Conservation (phyloP, 768 basidiomycete species). For the Naganishia kalamii region DNA sequence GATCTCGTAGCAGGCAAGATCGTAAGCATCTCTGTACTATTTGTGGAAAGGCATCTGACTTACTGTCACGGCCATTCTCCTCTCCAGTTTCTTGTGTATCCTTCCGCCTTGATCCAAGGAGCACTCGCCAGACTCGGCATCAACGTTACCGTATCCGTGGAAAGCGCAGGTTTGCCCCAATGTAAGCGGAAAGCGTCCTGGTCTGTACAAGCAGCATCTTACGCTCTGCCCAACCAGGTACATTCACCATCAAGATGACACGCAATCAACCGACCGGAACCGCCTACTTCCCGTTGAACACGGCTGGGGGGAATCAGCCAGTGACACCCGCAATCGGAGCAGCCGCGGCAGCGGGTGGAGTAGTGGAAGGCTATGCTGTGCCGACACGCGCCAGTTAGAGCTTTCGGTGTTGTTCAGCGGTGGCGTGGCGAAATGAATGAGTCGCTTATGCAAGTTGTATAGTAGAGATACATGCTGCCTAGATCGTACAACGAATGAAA, state of each 20-base stretch:
- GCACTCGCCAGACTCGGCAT: conserved; percentile 72
- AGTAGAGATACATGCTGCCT: neutral
- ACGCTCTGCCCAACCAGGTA: conserved; percentile 7
- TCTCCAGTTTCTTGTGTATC: conserved; percentile 70
- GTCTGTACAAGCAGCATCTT: neutral
- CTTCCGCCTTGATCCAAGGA: conserved; percentile 77
- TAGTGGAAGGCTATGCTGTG: neutral
- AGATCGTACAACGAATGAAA: neutral
- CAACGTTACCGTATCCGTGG: conserved; percentile 66
- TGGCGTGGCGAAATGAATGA: neutral
- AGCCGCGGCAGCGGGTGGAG: neutral
- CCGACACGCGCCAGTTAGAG: neutral
- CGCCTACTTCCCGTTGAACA: conserved; percentile 15
- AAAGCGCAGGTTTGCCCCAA: conserved; percentile 75
- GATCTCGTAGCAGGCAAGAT: conserved; percentile 65
- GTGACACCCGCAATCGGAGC: conserved; percentile 1
- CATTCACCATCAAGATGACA: conserved; percentile 23
- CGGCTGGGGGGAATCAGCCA: conserved; percentile 7
- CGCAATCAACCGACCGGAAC: conserved; percentile 14
- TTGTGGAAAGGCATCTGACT: neutral
- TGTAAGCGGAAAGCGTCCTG: conserved; percentile 52
- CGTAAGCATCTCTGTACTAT: conserved; percentile 49
- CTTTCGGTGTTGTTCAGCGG: neutral
- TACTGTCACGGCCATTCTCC: neutral
- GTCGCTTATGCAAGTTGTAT: conserved; percentile 1